Base-by-base conservation (phyloP, 192 early-diverging fungal genomes). In the Fimicolochytrium jonesii region DNA sequence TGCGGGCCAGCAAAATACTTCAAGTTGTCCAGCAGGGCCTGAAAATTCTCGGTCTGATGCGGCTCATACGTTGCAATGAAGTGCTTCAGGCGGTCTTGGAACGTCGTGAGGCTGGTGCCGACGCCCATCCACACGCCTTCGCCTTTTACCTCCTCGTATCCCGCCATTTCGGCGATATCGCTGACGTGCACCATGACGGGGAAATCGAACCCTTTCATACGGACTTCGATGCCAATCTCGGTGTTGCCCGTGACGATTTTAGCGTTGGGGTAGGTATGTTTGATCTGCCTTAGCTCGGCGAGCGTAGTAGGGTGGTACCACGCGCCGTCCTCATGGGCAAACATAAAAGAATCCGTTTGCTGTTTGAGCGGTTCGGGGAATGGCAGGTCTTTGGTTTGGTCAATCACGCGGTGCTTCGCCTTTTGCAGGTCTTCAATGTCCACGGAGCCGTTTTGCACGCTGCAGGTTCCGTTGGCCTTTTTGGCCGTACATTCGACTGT, bases 171-270 rank as follows among this genome's bases (percentile, higher is more conserved):
- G 0, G 62, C 47, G 17, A 93, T 72, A 58, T 92, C 90, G 54
- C 74, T 73, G 41, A 83, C 76, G 68, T 77, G 86, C 6, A 90
- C 80, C 50, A 79, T 78, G 17, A 80, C 73, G 0, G 78, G 75
- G 60, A 88, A 91, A 17, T 82, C 68, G 56, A 77, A 37, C 49
- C 79, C 76, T 74, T 91, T 90, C 70, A 93, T 83, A 56, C 81
- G 82, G 44, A 83, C 81, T 61, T 94, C 89, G 33, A 92, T 83
- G 53, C 89, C 89, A 4, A 90, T 74, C 64, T 89, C 86, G 49
- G 88, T 90, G 80, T 90, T 94, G 25, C 92, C 92, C 25, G 84
- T 80, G 22, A 92, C 74, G 37, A 94, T 72, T 73, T 89, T 90
- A n/a, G 86, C 82, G 29, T 70, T 66, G 0, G 92, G 90, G 56